These are phyloP conservation scores for Saxispiralis lemnorum DNA, from an alignment of 495 filamentous ascomycete genomes.

Conservation along the genomic window DNA sequence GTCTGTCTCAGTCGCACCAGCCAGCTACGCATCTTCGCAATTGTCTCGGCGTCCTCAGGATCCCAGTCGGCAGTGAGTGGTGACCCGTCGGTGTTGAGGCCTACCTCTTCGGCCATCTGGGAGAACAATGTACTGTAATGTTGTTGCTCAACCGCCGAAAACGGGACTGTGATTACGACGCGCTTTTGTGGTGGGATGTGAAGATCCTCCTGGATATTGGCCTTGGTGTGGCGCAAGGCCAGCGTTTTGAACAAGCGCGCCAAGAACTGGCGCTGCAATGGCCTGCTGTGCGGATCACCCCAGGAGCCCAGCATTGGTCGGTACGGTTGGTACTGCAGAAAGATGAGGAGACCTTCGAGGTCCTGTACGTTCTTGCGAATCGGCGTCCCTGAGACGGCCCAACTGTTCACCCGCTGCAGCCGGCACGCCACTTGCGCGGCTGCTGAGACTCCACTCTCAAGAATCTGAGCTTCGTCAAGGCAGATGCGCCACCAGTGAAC, in stretches of 20 bases:
- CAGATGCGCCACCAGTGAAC: conserved; percentile 86
- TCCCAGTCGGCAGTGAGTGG: conserved; percentile 45
- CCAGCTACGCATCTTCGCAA: conserved; percentile 56
- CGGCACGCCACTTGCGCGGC: conserved; percentile 62
- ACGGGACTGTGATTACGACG: conserved; percentile 74
- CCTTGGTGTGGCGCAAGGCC: conserved; percentile 73
- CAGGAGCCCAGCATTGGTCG: too few relatives aligned
- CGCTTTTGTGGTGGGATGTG: conserved; percentile 60
- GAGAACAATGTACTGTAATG: conserved; percentile 57
- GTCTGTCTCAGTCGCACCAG: conserved; percentile 58
- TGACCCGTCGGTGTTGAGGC: conserved; percentile 44
- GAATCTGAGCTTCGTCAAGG: conserved; percentile 90
- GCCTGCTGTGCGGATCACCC: too few relatives aligned
- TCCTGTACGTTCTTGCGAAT: conserved; percentile 61
- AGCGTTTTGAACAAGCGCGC: conserved; percentile 46
- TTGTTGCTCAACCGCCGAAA: conserved; percentile 74
- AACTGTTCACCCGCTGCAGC: conserved; percentile 71
- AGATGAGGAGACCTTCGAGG: conserved; percentile 51
- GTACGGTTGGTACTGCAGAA: conserved; percentile 56
- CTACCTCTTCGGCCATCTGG: conserved; percentile 51
- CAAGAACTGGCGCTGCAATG: conserved; percentile 39
- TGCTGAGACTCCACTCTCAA: conserved; percentile 70
- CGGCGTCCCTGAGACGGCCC: conserved; percentile 88
- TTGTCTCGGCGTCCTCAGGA: conserved; percentile 33
- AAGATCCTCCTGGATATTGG: conserved; percentile 54